These are phyloP conservation scores for Batrachochytrium dendrobatidis DNA, from an alignment of 371 early-diverging fungal genomes.

Conservation along the genomic window DNA sequence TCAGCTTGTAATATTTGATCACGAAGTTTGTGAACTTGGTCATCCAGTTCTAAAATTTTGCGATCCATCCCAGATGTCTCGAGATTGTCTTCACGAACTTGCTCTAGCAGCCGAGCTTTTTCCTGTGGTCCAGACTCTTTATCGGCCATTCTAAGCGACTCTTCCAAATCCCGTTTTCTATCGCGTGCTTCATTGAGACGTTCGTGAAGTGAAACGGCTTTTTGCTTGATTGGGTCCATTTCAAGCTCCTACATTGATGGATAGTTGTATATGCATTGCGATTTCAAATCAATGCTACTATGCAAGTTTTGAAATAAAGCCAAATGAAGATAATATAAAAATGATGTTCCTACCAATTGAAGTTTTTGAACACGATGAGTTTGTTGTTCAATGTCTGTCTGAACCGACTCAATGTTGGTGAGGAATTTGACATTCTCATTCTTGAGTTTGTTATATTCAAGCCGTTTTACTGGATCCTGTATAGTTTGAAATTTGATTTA, in stretches of 20 bases:
- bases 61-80: constrained; percentile 50
- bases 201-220: constrained; percentile 28
- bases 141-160: constrained; percentile 25
- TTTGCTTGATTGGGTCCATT: constrained; percentile 30
- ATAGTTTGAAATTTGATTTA: neutral
- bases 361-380: constrained; percentile 15
- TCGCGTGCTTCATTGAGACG: constrained; percentile 24
- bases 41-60: constrained; percentile 38
- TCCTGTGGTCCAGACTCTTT: constrained; percentile 35
- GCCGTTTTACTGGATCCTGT: constrained; percentile 29
- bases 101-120: constrained; percentile 37
- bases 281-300: neutral
- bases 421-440: constrained; percentile 23
- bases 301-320: neutral
- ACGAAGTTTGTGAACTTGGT: constrained; percentile 22
- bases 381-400: constrained; percentile 31
- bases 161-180: constrained; percentile 36
- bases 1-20: constrained; percentile 32
- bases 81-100: constrained; percentile 38
- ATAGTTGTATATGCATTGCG: neutral
- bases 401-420: constrained; percentile 20
- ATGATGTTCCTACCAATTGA: constrained; percentile 23
- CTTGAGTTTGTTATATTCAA: constrained; percentile 26
- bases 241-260: constrained; percentile 31
- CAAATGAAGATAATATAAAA: neutral